Percentiles rank a stretch among this genome's conserved stretches.
These are phyloP conservation scores for Choiromyces venosus DNA, from an alignment of 495 filamentous ascomycete species.

Conservation along the genomic window DNA sequence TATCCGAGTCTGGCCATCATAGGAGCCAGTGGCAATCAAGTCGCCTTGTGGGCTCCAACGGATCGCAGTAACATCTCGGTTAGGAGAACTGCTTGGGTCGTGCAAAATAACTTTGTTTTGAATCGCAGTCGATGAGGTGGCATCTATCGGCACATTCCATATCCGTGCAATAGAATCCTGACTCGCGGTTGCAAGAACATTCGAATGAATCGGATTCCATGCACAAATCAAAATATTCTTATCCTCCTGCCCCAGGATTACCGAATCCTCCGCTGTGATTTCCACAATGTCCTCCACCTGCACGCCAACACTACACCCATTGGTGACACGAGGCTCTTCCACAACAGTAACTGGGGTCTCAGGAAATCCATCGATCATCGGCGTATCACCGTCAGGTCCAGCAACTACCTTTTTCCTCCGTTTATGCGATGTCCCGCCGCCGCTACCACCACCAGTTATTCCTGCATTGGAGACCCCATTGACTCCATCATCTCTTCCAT, in stretches of 20 bases:
- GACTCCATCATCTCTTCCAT: constrained; percentile 37
- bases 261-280: constrained; percentile 37
- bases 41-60: constrained; percentile 66
- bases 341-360: constrained; percentile 11
- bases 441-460: background rate
- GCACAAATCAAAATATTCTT: constrained; percentile 60
- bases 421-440: constrained; percentile 22
- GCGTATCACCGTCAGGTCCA: constrained; percentile 26
- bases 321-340: constrained; percentile 36
- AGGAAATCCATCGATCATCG: constrained; percentile 30
- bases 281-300: constrained; percentile 39
- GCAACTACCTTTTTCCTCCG: constrained; percentile 35
- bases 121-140: constrained; percentile 43
- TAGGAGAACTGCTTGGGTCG: constrained; percentile 46
- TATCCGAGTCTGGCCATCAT: constrained; percentile 61
- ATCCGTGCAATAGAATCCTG: constrained; percentile 71
- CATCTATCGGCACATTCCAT: constrained; percentile 60
- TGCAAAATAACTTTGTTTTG: constrained; percentile 40
- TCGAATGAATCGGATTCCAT: constrained; percentile 73
- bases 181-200: constrained; percentile 66
- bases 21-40: constrained; percentile 64
- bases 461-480: constrained; percentile 33
- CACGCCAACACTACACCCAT: constrained; percentile 39
- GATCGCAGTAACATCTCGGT: constrained; percentile 55
- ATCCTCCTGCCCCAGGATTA: constrained; percentile 31